Evolutionary conservation across 179 eudicot genomes (phyloP), one percentile per base, ranked within the genome.

Genomic region (Beta macrorhiza): DNA sequence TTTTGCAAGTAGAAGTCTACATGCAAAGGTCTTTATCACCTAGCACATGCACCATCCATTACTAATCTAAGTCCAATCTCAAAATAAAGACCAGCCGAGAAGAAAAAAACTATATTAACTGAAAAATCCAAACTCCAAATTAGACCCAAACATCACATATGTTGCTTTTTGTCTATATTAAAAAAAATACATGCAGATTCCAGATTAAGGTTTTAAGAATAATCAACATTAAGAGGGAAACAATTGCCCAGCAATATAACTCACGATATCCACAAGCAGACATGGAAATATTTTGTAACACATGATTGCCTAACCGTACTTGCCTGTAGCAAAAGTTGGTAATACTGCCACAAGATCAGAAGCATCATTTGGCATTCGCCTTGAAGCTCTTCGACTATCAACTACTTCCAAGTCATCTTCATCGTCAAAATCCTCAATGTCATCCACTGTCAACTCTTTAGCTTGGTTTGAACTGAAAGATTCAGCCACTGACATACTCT

Each of bases 371-470:
- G 92, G 90, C 85, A 87, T 83, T 81, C 99, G 87, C 83, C 99
- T 92, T 19, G 99, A 93, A 76, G 88, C 84, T 83, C 97, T 91
- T 80, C 90, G 89, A 85, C 94, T 94, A 68, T 87, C 91, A 85
- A 90, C 91, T 90, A 90, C 97, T 69, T 91, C 98, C 81, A 89
- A 67, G 81, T 90, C 89, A 83, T 92, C 94, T 20, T 88, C 95
- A 84, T 94, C 99, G 78, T 94, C 98, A 81, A 97, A 92, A 87
- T 94, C 98, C 83, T 94, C 98, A 73, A 97, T 94, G 82, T 97
- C 99, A 83, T 97, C 99, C 22, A 97, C 91, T 1, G 98, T 90
- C 79, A 97, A 86, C 77, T 97, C 97, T 85, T 89, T 91, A 78
- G 67, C 83, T 85, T 90, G 95, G 74, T 80, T 81, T 29, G 97